Evolutionary conservation across 139 green algal species (phyloP), one percentile per base, ranked within the genome.

Genomic region (Chlamydomonas schloesseri): DNA sequence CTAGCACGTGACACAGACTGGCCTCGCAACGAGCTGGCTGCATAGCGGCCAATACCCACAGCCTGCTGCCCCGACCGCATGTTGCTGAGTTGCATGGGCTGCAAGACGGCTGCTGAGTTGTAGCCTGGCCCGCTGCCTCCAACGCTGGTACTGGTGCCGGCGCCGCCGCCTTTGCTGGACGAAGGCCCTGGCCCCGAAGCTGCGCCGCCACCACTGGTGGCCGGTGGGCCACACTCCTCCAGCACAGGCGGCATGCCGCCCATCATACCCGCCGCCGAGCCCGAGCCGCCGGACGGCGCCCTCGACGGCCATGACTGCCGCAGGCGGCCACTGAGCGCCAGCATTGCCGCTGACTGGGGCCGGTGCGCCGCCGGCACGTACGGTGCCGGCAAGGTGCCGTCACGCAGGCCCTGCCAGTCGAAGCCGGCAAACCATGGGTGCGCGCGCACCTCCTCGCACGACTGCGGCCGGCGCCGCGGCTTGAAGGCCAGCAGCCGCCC

Each of bases 381-480:
- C 9, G 78, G 78, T 20, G 78, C 64, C 42, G 14, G 78, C 78
- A 84, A 29, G 33, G 42, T 84, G 64, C 78, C 78, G 78, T 74
- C 46, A 29, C 78, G 78, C 29, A 84, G 78, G 0, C 20, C 81
- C 69, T 79, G 69, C 81, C 81, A 87, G 29, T 87, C 36, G 37
- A 87, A 87, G 53, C 69, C 81, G 20, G 33, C 81, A 21, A 87
- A 87, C 81, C 81, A 87, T 15, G 68, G 69, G 81, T 87, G 81
- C 34, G 53, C 53, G 14, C 5, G 14, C 13, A 71, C 69, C 29
- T 87, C 69, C 1, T 34, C 81, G 53, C 65, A 76, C 24, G n/a
- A 62, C 81, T 87, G 81, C 53, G 24, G 69, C 5, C 81, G 69
- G 26, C 69, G 81, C 33, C 69, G 53, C 4, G 69, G 81, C 53